phyloP scores from a whole-genome alignment of 2,329 filamentous ascomycete species.

The Calonectria pseudoreteaudii region DNA sequence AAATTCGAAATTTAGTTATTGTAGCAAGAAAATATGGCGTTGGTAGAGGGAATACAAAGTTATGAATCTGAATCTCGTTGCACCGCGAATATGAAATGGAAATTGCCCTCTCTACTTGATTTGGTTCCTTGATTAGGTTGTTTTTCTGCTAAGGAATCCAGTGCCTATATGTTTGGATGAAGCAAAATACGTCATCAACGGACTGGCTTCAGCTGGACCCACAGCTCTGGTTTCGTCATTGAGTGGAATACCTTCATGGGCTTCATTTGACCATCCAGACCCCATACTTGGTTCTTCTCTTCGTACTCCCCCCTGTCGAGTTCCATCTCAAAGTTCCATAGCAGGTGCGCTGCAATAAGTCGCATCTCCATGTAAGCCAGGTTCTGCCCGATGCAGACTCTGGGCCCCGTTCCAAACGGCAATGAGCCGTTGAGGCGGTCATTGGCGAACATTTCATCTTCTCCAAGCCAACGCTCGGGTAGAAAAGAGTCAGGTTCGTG shows the following conservation, averaged over 20 bases:
- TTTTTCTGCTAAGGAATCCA: too few relatives aligned
- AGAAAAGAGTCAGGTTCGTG: background rate
- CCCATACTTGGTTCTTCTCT: background rate
- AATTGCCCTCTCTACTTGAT: too few relatives aligned
- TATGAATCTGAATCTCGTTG: background rate
- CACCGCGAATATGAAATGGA: background rate
- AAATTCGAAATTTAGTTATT: background rate
- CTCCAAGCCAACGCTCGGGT: background rate
- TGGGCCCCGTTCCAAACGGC: background rate
- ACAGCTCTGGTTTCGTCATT: background rate
- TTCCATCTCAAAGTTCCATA: background rate
- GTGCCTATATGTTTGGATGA: too few relatives aligned
- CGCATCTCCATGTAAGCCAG: background rate
- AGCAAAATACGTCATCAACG: background rate
- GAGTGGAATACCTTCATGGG: background rate
- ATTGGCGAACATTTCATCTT: background rate
- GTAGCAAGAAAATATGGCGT: background rate
- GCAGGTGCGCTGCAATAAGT: background rate
- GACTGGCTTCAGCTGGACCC: background rate
- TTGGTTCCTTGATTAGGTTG: too few relatives aligned
- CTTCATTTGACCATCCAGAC: background rate
- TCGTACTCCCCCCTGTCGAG: background rate
- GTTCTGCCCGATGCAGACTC: background rate
- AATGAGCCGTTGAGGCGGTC: background rate
- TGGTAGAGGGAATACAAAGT: background rate